Base-by-base conservation (phyloP, 192 early-diverging fungal species). In the Podila minutissima region DNA sequence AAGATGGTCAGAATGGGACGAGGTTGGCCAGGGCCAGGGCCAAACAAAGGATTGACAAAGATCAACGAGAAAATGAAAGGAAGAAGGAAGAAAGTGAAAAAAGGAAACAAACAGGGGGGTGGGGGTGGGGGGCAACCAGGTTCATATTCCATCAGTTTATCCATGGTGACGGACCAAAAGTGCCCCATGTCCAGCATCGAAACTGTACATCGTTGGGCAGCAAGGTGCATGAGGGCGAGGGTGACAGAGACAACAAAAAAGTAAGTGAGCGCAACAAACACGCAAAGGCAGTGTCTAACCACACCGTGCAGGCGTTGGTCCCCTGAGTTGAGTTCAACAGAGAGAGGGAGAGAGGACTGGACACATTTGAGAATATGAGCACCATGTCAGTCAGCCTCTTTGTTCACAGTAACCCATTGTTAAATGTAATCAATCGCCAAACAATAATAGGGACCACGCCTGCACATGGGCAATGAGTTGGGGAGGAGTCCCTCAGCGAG, bases 21-120 rank as follows among this genome's bases (percentile, higher is more conserved):
- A 31, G 48, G 35, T 15, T 29, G 10, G 32, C 19, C 29, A 28
- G 51, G 19, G 55, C 28, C 35, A 46, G 41, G 53, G 20, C 62
- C 8, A 63, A 57, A 57, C 65, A 22, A 38, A 67, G 51, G 53
- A 53, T 64, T 17, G 13, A 51, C 41, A 22, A 71, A 28, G 13
- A 24, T 24, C 53, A 22, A 26, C 33, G 2, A 64, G 53, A 55
- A 57, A 55, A 49, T 13, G 50, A 38, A 28, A 55, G 8, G 53
- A 33, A 22, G 53, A 37, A 53, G 12, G 38, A 12, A 24, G 12
- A 11, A 20, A 28, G 32, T 10, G 32, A 31, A 24, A 24, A 64
- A 24, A 41, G 41, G 0, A 29, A 66, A 5, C 19, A 35, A 10
- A 6, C 51, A n/a, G 15, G 41, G 41, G 12, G 12, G 41, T 46